Percentiles rank a stretch among this genome's conserved stretches.
phyloP scores from a whole-genome alignment of 805 yeast species.

The Myxozyma melibiosi region DNA sequence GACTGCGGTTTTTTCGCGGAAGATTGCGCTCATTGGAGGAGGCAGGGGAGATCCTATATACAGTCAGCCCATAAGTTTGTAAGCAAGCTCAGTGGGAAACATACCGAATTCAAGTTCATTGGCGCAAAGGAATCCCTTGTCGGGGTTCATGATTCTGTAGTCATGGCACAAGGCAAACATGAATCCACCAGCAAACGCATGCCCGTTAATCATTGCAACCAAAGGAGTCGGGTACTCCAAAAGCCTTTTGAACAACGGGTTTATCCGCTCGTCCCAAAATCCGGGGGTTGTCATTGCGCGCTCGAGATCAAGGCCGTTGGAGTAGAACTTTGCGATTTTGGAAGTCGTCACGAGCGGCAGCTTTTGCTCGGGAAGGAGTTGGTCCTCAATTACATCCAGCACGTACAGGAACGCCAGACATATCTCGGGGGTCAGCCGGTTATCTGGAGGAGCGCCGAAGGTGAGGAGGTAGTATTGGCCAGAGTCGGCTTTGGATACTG shows the following conservation, averaged over 20 bases:
- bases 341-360: constrained; percentile 46
- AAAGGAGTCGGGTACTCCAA: constrained; percentile 47
- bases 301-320: constrained; percentile 46
- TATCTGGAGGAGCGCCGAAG: constrained; percentile 43
- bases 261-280: constrained; percentile 42
- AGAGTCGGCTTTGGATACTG: constrained; percentile 26
- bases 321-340: constrained; percentile 43
- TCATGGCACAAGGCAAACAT: constrained; percentile 45
- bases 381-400: constrained; percentile 38
- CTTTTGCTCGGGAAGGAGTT: constrained; percentile 33
- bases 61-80: background rate
- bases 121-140: constrained; percentile 45
- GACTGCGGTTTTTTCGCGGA: constrained; percentile 41
- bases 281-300: constrained; percentile 41
- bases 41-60: constrained; percentile 42
- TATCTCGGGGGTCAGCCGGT: constrained; percentile 42
- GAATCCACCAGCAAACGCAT: constrained; percentile 48
- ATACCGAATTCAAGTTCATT: constrained; percentile 43
- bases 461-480: constrained; percentile 40
- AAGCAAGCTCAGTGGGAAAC: background rate
- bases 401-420: constrained; percentile 42
- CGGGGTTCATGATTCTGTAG: constrained; percentile 46
- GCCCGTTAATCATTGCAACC: constrained; percentile 46
- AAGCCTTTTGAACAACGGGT: constrained; percentile 41
- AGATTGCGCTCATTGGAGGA: constrained; percentile 43